Percentiles rank a stretch among this genome's conserved stretches.
Evolutionary conservation across 2,329 filamentous ascomycete species (phyloP).

Genomic region (Fusarium sp.): DNA sequence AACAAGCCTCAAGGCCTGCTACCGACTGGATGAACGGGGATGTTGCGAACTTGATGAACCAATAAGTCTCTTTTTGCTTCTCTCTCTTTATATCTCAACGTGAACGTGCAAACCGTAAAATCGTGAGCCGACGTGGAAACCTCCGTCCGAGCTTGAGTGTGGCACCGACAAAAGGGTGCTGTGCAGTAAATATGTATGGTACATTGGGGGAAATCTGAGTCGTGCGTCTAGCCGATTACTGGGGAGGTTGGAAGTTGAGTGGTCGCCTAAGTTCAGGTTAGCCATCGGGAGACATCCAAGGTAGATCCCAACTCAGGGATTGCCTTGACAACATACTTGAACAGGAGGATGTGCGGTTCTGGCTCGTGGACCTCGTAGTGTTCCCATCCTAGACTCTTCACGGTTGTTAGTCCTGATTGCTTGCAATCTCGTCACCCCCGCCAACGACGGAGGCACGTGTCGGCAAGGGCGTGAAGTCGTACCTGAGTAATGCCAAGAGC

Average conservation of each 20-base stretch:
- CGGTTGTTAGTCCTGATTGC: constrained; percentile 23
- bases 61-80: constrained; percentile 40
- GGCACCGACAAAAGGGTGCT: constrained; percentile 34
- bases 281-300: background rate
- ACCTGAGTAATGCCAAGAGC: constrained; percentile 97
- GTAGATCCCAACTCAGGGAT: background rate
- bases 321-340: constrained; percentile 79
- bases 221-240: constrained; percentile 47
- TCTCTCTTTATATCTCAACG: constrained; percentile 41
- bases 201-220: constrained; percentile 39
- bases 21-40: constrained; percentile 33
- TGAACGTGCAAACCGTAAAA: constrained; percentile 42
- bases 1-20: constrained; percentile 5
- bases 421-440: background rate
- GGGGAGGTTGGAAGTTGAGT: constrained; percentile 83
- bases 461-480: constrained; percentile 41
- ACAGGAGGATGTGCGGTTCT: constrained; percentile 96
- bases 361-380: constrained; percentile 99
- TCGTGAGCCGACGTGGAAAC: constrained; percentile 39
- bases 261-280: constrained; percentile 68
- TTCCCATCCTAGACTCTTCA: constrained; percentile 95
- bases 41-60: constrained; percentile 37
- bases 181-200: constrained; percentile 42
- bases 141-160: constrained; percentile 25
- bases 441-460: background rate